Percentiles rank a stretch among this genome's conserved stretches.
phyloP scores from a whole-genome alignment of 1,139 yeast genomes.

The Diutina siamensis region DNA sequence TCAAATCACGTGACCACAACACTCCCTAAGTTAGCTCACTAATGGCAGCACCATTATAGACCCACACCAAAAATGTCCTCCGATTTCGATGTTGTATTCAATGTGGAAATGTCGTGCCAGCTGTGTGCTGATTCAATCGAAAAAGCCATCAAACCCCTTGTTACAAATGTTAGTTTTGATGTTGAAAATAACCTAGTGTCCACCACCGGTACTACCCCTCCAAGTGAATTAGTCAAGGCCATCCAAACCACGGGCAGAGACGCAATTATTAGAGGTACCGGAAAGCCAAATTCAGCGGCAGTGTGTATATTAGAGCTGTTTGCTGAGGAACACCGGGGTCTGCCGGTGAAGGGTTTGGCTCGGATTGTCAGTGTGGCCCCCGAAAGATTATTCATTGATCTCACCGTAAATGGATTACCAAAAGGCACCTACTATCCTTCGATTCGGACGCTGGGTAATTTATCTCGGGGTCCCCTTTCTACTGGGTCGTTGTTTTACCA shows the following conservation, averaged over 20 bases:
- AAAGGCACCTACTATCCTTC: conserved; percentile 61
- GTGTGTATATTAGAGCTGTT: conserved; percentile 81
- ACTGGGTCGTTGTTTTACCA: conserved; percentile 45
- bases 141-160: conserved; percentile 37
- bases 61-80: too few relatives aligned
- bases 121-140: conserved; percentile 55
- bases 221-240: conserved; percentile 53
- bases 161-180: conserved; percentile 41
- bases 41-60: too few relatives aligned
- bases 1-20: too few relatives aligned
- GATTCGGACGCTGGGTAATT: conserved; percentile 61
- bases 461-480: conserved; percentile 59
- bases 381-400: conserved; percentile 49
- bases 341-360: conserved; percentile 79
- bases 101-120: conserved; percentile 69
- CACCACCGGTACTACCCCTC: conserved; percentile 56
- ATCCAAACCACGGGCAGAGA: conserved; percentile 71
- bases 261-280: conserved; percentile 88
- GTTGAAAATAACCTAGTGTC: conserved; percentile 45
- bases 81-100: conserved; percentile 33
- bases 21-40: too few relatives aligned
- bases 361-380: conserved; percentile 65
- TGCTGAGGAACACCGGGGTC: conserved; percentile 29
- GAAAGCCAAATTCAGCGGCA: conserved; percentile 79
- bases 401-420: conserved; percentile 62